Percentiles rank a stretch among this genome's conserved stretches.
These are phyloP conservation scores for Trichoderma simmonsii DNA, from an alignment of 2,329 filamentous ascomycete species.

Conservation along the genomic window DNA sequence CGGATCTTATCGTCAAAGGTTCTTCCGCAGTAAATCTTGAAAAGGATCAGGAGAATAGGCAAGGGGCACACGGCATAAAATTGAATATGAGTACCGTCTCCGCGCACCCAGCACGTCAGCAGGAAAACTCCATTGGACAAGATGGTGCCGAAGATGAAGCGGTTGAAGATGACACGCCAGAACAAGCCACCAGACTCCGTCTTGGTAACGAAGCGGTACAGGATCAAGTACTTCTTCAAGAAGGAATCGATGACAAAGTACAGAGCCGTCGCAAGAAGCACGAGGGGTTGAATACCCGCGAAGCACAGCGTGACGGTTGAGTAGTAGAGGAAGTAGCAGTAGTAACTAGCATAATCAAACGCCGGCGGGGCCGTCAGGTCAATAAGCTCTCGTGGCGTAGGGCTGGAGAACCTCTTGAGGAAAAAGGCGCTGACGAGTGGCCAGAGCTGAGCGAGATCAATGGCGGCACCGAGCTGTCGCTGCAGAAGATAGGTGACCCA, in stretches of 20 bases:
- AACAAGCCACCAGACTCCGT: conserved; percentile 91
- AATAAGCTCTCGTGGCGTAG: conserved; percentile 87
- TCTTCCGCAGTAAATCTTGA: conserved; percentile 80
- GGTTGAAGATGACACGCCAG: conserved; percentile 90
- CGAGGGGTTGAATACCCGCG: conserved; percentile 79
- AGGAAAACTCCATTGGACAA: conserved; percentile 77
- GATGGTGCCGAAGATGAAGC: conserved; percentile 78
- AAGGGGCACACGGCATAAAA: conserved; percentile 71
- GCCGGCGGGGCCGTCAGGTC: conserved; percentile 87
- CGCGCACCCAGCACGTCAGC: conserved; percentile 69
- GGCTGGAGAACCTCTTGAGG: conserved; percentile 76
- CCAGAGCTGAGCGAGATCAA: conserved; percentile 87
- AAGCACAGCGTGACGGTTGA: conserved; percentile 85
- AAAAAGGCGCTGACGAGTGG: conserved; percentile 82
- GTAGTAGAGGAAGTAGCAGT: conserved; percentile 98
- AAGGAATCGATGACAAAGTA: conserved; percentile 87
- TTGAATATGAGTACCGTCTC: conserved; percentile 56
- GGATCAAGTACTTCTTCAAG: conserved; percentile 90
- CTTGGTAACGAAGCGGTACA: conserved; percentile 96
- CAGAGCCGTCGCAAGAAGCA: conserved; percentile 78
- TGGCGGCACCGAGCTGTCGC: conserved; percentile 87
- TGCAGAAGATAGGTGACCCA: conserved; percentile 95
- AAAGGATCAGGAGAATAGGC: conserved; percentile 71
- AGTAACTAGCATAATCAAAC: conserved; percentile 95
- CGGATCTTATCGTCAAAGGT: conserved; percentile 76